Conservation (phyloP, 306 rosid genomes). For the Corylus avellana region DNA sequence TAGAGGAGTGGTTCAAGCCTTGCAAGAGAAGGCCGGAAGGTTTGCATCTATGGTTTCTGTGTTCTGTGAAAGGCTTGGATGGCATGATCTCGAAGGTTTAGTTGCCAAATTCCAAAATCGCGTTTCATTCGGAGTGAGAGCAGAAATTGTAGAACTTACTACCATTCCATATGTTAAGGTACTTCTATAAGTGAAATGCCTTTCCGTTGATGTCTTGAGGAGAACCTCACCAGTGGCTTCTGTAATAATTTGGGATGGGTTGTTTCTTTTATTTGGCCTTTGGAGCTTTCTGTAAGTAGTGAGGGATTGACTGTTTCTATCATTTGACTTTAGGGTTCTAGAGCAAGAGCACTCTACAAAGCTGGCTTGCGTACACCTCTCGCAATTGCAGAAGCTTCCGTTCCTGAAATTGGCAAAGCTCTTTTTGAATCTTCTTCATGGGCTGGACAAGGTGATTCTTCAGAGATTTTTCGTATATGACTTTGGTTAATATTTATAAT, state of each 20-base stretch:
- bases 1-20: constrained; percentile 95
- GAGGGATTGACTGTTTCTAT: constrained; percentile 21
- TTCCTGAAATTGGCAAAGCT: constrained; percentile 79
- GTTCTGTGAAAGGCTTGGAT: constrained; percentile 96
- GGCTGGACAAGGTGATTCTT: constrained; percentile 73
- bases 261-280: constrained; percentile 30
- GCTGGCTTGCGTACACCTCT: constrained; percentile 89
- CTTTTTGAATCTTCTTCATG: constrained; percentile 86
- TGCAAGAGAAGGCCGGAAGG: constrained; percentile 98
- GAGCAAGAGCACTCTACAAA: constrained; percentile 96
- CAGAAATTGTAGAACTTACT: constrained; percentile 96
- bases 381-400: constrained; percentile 95
- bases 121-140: constrained; percentile 92
- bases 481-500: constrained; percentile 2
- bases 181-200: constrained; percentile 20
- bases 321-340: constrained; percentile 76
- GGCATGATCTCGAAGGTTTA: constrained; percentile 93
- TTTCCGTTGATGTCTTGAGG: constrained; percentile 15
- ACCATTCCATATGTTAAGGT: constrained; percentile 87
- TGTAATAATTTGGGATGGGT: constrained; percentile 8
- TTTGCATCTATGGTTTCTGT: constrained; percentile 90
- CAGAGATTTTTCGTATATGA: constrained; percentile 5
- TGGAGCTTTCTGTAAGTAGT: constrained; percentile 43
- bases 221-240: background rate
- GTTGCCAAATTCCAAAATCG: constrained; percentile 94